Base-by-base conservation (phyloP, 2,329 filamentous ascomycete species). In the Fusarium drepaniforme region DNA sequence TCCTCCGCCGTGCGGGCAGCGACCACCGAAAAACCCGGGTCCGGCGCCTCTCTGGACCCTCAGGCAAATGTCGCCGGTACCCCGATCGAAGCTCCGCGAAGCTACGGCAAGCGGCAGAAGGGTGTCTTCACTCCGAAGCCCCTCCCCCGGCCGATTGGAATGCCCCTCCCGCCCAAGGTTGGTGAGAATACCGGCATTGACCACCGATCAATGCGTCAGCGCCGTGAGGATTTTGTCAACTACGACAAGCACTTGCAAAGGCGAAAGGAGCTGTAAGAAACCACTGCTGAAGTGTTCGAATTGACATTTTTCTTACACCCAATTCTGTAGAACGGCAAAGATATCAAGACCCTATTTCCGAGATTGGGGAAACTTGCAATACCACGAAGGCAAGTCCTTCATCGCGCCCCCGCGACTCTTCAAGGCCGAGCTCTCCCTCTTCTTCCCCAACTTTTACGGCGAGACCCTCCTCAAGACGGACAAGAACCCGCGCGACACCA, bases 331-430 rank as follows among this genome's bases (percentile, higher is more conserved):
- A 64, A 94, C 94, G 53, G 89, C 90, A 76, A 91, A 95, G 82
- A 92, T 97, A 80, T 87, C 92, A 23, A 94, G 94, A 68, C 96
- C 96, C 3, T 99, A 99, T 84, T 99, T 98, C 86, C 93, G 95
- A 82, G 96, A 99, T 88, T 98, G 95, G 93, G 91, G 90, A 70
- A 97, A 97, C 84, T 90, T 98, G 83, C 88, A 88, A 63, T 89
- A 92, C 75, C 92, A 97, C 84, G 91, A 95, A 78, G 97, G 97
- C 80, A 99, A 99, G 84, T 95, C 95, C 28, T 99, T 98, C 85
- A 86, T 96, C 62, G 92, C 95, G 23, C 96, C 96, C 42, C 91
- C 93, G 5, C 89, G 93, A n/a, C 89, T 96, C 59, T 98, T 98
- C 88, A 93, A 92, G 80, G 89, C 89, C 75, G 94, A 97, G 44